Evolutionary conservation across 768 basidiomycete species (phyloP).

Genomic region (Trametes maxima): DNA sequence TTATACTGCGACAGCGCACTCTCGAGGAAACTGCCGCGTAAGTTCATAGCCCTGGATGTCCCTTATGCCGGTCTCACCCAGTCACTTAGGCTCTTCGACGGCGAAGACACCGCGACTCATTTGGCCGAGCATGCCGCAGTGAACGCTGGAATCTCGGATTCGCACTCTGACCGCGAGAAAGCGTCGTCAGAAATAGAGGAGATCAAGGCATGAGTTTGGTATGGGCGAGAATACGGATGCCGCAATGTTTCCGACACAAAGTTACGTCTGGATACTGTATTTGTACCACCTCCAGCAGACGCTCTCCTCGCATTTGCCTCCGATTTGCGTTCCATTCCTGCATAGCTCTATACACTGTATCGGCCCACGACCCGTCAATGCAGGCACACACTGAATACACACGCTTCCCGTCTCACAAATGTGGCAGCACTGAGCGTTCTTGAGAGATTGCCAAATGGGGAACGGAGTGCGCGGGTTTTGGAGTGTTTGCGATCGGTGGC

Average conservation of each 20-base stretch:
- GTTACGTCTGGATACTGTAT: conserved; percentile 3
- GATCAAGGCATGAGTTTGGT: conserved; percentile 14
- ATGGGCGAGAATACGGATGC: not conserved
- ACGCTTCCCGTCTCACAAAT: not conserved
- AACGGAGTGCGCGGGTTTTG: not conserved
- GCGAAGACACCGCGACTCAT: conserved; percentile 30
- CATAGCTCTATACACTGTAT: conserved; percentile 5
- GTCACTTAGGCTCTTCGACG: conserved; percentile 35
- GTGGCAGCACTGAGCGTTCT: not conserved
- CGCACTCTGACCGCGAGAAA: conserved; percentile 29
- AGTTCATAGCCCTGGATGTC: conserved; percentile 5
- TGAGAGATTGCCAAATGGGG: not conserved
- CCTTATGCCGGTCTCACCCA: not conserved
- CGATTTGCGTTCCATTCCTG: not conserved
- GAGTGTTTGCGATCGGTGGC: conserved; percentile 20
- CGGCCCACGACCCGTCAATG: not conserved
- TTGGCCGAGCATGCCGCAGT: conserved; percentile 26
- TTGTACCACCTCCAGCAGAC: conserved; percentile 9
- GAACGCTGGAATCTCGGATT: conserved; percentile 23
- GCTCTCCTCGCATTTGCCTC: not conserved
- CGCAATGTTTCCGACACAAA: no score
- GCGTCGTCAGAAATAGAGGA: conserved; percentile 26
- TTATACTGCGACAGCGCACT: conserved; percentile 28
- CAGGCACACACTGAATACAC: not conserved
- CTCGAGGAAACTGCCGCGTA: conserved; percentile 39